Percentiles rank a stretch among this genome's conserved stretches.
Conservation (phyloP, 129 eudicot species). For the Lactuca saligna region DNA sequence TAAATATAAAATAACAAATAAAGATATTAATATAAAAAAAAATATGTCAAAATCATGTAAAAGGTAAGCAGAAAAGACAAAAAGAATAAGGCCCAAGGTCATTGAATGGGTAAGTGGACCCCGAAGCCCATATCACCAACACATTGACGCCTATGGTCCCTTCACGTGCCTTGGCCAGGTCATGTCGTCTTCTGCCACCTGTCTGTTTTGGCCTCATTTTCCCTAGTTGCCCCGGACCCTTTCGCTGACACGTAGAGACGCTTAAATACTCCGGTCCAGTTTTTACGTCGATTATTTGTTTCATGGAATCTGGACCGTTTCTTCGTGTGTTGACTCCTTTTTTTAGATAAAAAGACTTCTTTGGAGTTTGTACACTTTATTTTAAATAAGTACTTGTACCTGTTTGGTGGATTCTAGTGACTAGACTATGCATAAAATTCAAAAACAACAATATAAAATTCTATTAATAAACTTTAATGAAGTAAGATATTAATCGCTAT, state of each 20-base stretch:
- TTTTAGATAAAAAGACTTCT: neutral
- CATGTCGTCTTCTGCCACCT: slow-evolving; percentile 25
- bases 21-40: neutral
- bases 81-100: slow-evolving; percentile 17
- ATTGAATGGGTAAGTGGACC: slow-evolving; percentile 29
- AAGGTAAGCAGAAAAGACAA: slow-evolving; percentile 17
- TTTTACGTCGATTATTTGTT: neutral
- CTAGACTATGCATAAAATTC: neutral
- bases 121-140: slow-evolving; percentile 23
- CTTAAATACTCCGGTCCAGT: neutral
- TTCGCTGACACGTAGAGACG: slow-evolving; percentile 29
- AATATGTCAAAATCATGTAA: slow-evolving; percentile 26
- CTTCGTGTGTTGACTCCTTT: neutral
- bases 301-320: neutral
- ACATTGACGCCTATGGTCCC: slow-evolving; percentile 16
- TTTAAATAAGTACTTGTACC: no score
- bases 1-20: neutral
- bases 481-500: no score
- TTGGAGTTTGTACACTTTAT: neutral
- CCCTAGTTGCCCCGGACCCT: neutral
- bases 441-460: neutral
- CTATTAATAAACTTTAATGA: no score
- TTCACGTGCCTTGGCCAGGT: slow-evolving; percentile 30
- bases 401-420: neutral
- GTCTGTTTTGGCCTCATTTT: slow-evolving; percentile 19